Base-by-base conservation (phyloP, 108 stramenopile genomes). In the Conticribra weissflogii region DNA sequence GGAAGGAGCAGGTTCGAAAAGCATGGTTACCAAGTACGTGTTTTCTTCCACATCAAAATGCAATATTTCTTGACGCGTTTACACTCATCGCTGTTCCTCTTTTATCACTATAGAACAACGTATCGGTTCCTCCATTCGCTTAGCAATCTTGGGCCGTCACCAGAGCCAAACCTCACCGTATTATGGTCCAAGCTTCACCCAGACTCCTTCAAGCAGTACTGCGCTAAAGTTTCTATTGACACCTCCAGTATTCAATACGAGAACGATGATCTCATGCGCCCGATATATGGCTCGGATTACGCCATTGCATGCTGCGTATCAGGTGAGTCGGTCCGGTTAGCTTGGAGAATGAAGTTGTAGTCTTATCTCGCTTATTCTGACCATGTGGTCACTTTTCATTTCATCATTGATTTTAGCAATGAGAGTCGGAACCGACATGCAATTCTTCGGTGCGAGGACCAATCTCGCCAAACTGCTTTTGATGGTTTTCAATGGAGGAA, bases 271-370 rank as follows among this genome's bases (percentile, higher is more conserved):
- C 54, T 85, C 17, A 88, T 88, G 87, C 63, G 87, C 34, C 62
- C 56, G 18, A 83, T 84, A 8, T 88, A 82, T 58, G 87, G 87
- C 19, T 66, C 67, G 2, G 87, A 88, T 52, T 88, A 85, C 52
- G 85, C 76, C 54, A 88, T 88, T 32, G 83, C 87, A 15, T 88
- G 87, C 70, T 88, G 87, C 53, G 87, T 88, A 0, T 84, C 83
- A 5, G n/a, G n/a, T n/a, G n/a, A n/a, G n/a, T n/a, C n/a, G n/a
- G n/a, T n/a, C n/a, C n/a, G n/a, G n/a, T n/a, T n/a, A n/a, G n/a
- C n/a, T n/a, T n/a, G n/a, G n/a, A n/a, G n/a, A n/a, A n/a, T n/a
- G n/a, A n/a, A n/a, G n/a, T n/a, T n/a, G n/a, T n/a, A n/a, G n/a
- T n/a, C n/a, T n/a, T n/a, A n/a, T n/a, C n/a, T n/a, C n/a, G n/a